Percentiles rank a stretch among this genome's conserved stretches.
These are phyloP conservation scores for Hypoxylon sp. DNA, from an alignment of 2,329 filamentous ascomycete genomes.

Conservation along the genomic window DNA sequence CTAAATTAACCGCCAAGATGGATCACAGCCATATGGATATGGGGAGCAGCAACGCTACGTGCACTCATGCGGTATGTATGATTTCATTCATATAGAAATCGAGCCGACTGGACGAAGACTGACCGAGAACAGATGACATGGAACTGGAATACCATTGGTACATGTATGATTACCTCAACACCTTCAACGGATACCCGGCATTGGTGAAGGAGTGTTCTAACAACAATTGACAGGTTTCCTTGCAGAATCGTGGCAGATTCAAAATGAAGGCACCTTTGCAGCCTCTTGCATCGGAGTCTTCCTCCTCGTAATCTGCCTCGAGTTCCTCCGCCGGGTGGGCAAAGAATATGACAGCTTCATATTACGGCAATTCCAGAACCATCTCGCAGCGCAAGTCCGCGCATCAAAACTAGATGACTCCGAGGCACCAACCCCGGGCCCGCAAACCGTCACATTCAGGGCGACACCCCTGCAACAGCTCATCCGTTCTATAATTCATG, in stretches of 20 bases:
- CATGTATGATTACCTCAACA: conserved; percentile 52
- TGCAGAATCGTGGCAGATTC: conserved; percentile 59
- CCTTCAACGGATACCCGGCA: conserved; percentile 6
- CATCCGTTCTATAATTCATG: conserved; percentile 58
- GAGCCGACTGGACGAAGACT: conserved; percentile 32
- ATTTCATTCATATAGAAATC: conserved; percentile 23
- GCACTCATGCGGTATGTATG: conserved; percentile 31
- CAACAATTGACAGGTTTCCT: conserved; percentile 55
- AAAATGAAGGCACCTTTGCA: conserved; percentile 59
- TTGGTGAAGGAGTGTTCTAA: conserved; percentile 14
- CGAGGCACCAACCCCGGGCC: conserved; percentile 33
- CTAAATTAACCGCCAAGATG: conserved; percentile 48
- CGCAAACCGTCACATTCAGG: conserved; percentile 55
- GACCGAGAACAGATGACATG: conserved; percentile 59
- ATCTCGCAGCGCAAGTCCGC: conserved; percentile 51
- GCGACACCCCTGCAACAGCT: conserved; percentile 60
- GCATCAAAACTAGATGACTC: conserved; percentile 34
- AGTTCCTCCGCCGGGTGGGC: conserved; percentile 59
- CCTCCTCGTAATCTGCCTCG: conserved; percentile 59
- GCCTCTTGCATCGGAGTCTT: conserved; percentile 62
- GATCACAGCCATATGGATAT: conserved; percentile 36
- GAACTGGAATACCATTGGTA: conserved; percentile 62
- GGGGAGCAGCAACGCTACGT: conserved; percentile 30
- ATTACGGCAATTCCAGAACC: conserved; percentile 58
- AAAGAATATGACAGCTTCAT: conserved; percentile 62